phyloP scores from a whole-genome alignment of 2,329 filamentous ascomycete genomes.

The Colletotrichum tofieldiae region DNA sequence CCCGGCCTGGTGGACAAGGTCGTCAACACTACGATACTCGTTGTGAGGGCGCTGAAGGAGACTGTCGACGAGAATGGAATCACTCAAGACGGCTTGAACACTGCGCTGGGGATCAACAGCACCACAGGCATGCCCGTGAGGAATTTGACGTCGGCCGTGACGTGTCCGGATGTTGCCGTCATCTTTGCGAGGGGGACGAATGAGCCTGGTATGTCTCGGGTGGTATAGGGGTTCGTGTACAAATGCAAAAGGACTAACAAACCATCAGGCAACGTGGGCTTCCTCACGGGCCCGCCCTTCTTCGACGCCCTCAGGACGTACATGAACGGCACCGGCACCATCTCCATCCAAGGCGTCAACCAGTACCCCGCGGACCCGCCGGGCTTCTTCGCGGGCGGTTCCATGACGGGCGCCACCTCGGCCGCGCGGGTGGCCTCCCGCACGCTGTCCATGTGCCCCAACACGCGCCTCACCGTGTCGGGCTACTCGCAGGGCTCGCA shows the following conservation, averaged over 20 bases:
- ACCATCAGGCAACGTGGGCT: constrained; percentile 49
- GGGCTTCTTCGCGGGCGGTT: constrained; percentile 33
- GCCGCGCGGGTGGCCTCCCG: constrained; percentile 54
- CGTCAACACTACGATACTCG: constrained; percentile 36
- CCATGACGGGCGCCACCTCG: constrained; percentile 35
- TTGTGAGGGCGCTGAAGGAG: constrained; percentile 39
- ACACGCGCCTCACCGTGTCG: constrained; percentile 47
- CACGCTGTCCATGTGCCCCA: constrained; percentile 49
- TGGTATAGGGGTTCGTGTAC: not conserved
- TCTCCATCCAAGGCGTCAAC: constrained; percentile 49
- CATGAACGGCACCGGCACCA: constrained; percentile 41
- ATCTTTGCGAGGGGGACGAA: constrained; percentile 43
- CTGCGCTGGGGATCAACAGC: constrained; percentile 25
- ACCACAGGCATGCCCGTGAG: constrained; percentile 26
- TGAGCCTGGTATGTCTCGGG: constrained; percentile 36
- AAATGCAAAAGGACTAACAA: not conserved
- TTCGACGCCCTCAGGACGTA: constrained; percentile 46
- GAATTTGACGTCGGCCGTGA: constrained; percentile 10
- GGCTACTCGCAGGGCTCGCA: constrained; percentile 51
- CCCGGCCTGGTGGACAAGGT: constrained; percentile 30
- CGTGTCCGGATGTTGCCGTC: constrained; percentile 42
- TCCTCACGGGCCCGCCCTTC: constrained; percentile 49
- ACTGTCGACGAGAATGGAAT: constrained; percentile 40
- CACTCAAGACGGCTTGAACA: constrained; percentile 37
- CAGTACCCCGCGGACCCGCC: constrained; percentile 43